A percentile compares a stretch with the other conserved stretches of the same genome.
Conservation (phyloP, 2,329 filamentous ascomycete species). For the Fusarium musae region DNA sequence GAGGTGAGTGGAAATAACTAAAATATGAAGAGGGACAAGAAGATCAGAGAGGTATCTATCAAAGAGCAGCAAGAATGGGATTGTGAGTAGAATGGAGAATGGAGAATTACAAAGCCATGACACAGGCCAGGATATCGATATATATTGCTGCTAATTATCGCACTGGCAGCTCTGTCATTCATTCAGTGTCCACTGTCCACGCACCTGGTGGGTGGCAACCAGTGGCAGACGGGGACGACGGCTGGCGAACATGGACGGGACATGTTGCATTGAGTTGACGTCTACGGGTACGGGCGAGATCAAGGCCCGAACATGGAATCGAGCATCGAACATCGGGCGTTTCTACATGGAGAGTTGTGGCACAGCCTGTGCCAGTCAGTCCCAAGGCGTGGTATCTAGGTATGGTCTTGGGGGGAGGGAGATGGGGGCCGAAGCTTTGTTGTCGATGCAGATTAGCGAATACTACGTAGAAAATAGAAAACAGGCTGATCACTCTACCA, state of each 20-base stretch:
- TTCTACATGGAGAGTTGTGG: conserved; percentile 10
- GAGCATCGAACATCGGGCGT: background rate
- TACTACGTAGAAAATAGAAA: conserved; percentile 1
- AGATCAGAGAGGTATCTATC: background rate
- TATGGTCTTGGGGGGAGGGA: background rate
- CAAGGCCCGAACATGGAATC: background rate
- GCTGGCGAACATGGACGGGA: background rate
- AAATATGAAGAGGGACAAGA: background rate
- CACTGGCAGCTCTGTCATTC: background rate
- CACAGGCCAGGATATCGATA: background rate
- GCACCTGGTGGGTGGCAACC: conserved; percentile 10
- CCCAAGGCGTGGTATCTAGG: background rate
- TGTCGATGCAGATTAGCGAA: background rate
- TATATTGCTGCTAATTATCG: background rate
- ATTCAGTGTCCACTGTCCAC: conserved; percentile 18
- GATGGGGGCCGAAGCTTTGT: conserved; percentile 12
- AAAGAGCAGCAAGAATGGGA: background rate
- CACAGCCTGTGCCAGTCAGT: conserved; percentile 7
- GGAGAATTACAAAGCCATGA: background rate
- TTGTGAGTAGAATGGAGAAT: background rate
- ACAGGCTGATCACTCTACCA: background rate
- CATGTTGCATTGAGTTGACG: conserved; percentile 11
- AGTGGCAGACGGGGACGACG: conserved; percentile 10
- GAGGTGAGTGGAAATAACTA: background rate
- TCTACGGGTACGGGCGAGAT: background rate